phyloP scores from a whole-genome alignment of 2,329 filamentous ascomycete species.

The Ophiocordyceps robertsii region DNA sequence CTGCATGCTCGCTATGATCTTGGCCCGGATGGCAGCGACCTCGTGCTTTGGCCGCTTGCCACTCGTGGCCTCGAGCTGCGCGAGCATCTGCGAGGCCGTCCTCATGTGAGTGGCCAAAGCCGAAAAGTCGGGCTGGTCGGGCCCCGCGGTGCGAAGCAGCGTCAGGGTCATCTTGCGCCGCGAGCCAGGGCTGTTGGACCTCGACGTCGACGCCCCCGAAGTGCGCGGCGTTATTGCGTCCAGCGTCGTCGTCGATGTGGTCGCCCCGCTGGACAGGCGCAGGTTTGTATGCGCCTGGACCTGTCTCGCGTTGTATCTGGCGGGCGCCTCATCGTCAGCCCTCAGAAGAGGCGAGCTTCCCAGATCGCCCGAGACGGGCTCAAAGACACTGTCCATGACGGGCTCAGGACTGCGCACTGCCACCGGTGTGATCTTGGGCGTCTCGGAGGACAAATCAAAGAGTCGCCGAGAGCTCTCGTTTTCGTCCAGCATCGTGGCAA shows the following conservation, averaged over 20 bases:
- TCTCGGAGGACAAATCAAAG: constrained; percentile 54
- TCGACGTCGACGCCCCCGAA: constrained; percentile 53
- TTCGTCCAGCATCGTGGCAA: constrained; percentile 43
- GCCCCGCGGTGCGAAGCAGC: constrained; percentile 36
- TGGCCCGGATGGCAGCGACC: constrained; percentile 70
- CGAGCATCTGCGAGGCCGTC: constrained; percentile 75
- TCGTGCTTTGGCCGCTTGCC: constrained; percentile 69
- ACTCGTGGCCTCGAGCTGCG: constrained; percentile 67
- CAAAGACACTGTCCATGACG: constrained; percentile 61
- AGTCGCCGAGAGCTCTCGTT: constrained; percentile 44
- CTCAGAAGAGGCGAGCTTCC: constrained; percentile 59
- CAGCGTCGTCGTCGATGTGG: constrained; percentile 44
- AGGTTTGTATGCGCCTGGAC: constrained; percentile 24
- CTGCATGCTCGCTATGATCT: constrained; percentile 86
- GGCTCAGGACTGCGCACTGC: constrained; percentile 28
- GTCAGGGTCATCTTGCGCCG: constrained; percentile 48
- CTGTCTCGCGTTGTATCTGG: constrained; percentile 14
- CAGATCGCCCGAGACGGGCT: constrained; percentile 67
- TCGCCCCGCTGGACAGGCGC: constrained; percentile 47
- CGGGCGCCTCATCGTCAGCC: constrained; percentile 33
- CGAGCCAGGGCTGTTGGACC: constrained; percentile 52
- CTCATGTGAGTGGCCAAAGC: constrained; percentile 79
- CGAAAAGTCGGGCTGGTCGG: constrained; percentile 67
- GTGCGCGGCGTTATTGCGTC: constrained; percentile 54
- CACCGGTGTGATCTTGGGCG: constrained; percentile 34